These are phyloP conservation scores for Dissophora ornata DNA, from an alignment of 192 early-diverging fungal species.

Conservation along the genomic window DNA sequence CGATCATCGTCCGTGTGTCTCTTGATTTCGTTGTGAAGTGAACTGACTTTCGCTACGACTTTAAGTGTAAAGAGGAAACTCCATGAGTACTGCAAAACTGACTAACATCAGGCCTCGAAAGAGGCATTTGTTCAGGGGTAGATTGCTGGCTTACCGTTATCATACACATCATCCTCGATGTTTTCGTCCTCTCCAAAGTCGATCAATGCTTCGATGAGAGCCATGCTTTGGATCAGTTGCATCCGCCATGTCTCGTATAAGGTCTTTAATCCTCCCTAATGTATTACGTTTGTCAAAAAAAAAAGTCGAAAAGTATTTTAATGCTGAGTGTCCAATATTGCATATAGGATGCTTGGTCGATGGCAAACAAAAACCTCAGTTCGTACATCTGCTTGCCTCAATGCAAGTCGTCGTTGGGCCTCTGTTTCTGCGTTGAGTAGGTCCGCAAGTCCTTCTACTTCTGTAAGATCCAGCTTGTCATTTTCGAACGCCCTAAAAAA, in stretches of 20 bases:
- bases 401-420: slow-evolving; percentile 71
- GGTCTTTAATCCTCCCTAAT: slow-evolving; percentile 67
- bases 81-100: too few species aligned
- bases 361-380: too few species aligned
- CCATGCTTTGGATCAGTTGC: slow-evolving; percentile 68
- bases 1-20: slow-evolving; percentile 71
- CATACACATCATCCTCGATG: slow-evolving; percentile 76
- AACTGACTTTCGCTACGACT: slow-evolving; percentile 25
- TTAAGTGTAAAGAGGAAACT: not conserved
- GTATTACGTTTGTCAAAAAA: not conserved
- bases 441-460: slow-evolving; percentile 79
- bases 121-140: too few species aligned
- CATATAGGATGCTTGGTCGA: too few species aligned
- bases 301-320: too few species aligned
- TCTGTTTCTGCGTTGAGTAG: slow-evolving; percentile 85
- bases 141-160: slow-evolving; percentile 62
- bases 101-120: too few species aligned
- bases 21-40: slow-evolving; percentile 37
- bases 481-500: slow-evolving; percentile 74
- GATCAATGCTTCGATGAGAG: slow-evolving; percentile 74
- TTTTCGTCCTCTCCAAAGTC: slow-evolving; percentile 87
- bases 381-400: slow-evolving; percentile 75
- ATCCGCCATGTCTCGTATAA: slow-evolving; percentile 74
- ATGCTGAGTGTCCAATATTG: too few species aligned
- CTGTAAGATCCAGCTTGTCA: slow-evolving; percentile 77